These are phyloP conservation scores for Cladophialophora yegresii DNA, from an alignment of 2,329 filamentous ascomycete species.

Conservation along the genomic window DNA sequence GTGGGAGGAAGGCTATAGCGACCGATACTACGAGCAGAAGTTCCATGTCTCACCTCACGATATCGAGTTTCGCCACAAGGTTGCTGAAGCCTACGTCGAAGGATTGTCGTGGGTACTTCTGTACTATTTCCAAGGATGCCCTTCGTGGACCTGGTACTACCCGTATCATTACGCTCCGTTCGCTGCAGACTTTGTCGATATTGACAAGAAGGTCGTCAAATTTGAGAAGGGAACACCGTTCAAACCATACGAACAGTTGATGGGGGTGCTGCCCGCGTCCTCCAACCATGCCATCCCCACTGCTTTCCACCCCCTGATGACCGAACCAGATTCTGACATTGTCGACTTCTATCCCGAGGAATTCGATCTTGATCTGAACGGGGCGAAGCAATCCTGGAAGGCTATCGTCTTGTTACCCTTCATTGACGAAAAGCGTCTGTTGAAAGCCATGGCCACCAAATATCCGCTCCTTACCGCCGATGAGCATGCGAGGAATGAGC, in stretches of 20 bases:
- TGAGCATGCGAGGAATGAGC: constrained; percentile 74
- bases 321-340: constrained; percentile 81
- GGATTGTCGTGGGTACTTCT: constrained; percentile 92
- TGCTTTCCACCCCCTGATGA: constrained; percentile 89
- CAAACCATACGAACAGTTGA: constrained; percentile 91
- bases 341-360: constrained; percentile 97
- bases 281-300: constrained; percentile 89
- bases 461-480: constrained; percentile 77
- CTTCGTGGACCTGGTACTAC: constrained; percentile 99
- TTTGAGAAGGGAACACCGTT: constrained; percentile 87
- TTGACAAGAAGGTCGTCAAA: constrained; percentile 73
- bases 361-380: constrained; percentile 90
- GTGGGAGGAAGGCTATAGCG: constrained; percentile 94
- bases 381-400: constrained; percentile 98
- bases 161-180: constrained; percentile 98
- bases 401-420: constrained; percentile 91
- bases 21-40: constrained; percentile 96
- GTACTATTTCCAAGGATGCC: constrained; percentile 98
- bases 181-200: constrained; percentile 86
- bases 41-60: constrained; percentile 82
- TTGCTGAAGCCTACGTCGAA: constrained; percentile 89
- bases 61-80: constrained; percentile 81
- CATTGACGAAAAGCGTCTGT: constrained; percentile 85
- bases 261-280: constrained; percentile 93
- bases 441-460: constrained; percentile 77